Conservation (phyloP, 2,329 filamentous ascomycete genomes). For the Reticulascus tulasneorum region DNA sequence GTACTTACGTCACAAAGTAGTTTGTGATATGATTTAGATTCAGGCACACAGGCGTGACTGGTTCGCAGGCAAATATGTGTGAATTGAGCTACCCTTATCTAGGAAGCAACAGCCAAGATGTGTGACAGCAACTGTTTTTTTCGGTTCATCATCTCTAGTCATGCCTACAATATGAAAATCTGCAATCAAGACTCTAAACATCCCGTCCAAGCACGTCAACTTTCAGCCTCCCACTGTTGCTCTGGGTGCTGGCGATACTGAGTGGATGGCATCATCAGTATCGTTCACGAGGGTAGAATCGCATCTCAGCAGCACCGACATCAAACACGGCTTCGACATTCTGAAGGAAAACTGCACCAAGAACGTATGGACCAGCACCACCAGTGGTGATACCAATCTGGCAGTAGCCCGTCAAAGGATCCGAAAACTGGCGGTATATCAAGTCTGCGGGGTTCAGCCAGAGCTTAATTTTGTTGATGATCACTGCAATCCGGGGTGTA, state of each 20-base stretch:
- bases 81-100: too few relatives aligned
- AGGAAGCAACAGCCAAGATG: conserved; percentile 3
- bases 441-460: conserved; percentile 45
- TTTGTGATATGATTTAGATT: too few relatives aligned
- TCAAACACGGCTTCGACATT: conserved; percentile 48
- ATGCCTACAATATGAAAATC: conserved; percentile 1
- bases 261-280: conserved; percentile 8
- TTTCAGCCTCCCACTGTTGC: too few relatives aligned
- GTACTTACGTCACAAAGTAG: too few relatives aligned
- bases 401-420: conserved; percentile 43
- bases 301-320: conserved; percentile 41
- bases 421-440: conserved; percentile 38
- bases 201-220: neutral
- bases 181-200: neutral
- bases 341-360: conserved; percentile 48
- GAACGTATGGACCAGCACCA: conserved; percentile 41
- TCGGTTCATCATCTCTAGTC: neutral
- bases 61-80: too few relatives aligned
- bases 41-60: too few relatives aligned
- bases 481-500: conserved; percentile 40
- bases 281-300: conserved; percentile 33
- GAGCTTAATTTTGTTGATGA: conserved; percentile 39
- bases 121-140: conserved; percentile 4
- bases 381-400: conserved; percentile 43
- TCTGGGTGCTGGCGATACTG: too few relatives aligned